Percentiles rank a stretch among this genome's conserved stretches.
Conservation (phyloP, 495 filamentous ascomycete species). For the Trichoderma gamsii region DNA sequence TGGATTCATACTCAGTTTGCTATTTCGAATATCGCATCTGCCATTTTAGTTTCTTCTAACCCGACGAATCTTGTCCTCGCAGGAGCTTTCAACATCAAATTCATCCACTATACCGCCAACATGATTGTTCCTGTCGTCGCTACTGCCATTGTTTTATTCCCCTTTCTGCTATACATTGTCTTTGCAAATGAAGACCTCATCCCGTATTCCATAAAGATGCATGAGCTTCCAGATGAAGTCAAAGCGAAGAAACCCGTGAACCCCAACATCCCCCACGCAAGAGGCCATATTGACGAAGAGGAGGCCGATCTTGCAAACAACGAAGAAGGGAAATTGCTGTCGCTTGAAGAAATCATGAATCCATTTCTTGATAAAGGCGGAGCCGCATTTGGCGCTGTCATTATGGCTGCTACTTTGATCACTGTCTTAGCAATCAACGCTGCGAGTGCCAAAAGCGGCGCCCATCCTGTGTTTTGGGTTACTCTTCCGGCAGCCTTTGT, state of each 20-base stretch:
- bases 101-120: conserved; percentile 61
- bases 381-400: conserved; percentile 51
- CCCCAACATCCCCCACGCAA: conserved; percentile 58
- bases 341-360: conserved; percentile 65
- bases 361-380: conserved; percentile 59
- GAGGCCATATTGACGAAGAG: conserved; percentile 48
- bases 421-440: conserved; percentile 56
- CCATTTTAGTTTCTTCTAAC: conserved; percentile 64
- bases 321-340: conserved; percentile 46
- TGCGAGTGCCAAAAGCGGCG: conserved; percentile 33
- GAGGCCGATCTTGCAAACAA: conserved; percentile 40
- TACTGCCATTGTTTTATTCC: conserved; percentile 57
- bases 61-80: conserved; percentile 67
- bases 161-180: conserved; percentile 57
- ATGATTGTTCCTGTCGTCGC: conserved; percentile 62
- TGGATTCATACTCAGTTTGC: conserved; percentile 68
- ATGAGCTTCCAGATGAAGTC: conserved; percentile 53
- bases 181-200: conserved; percentile 56
- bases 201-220: conserved; percentile 57
- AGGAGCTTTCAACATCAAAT: conserved; percentile 60
- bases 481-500: conserved; percentile 57
- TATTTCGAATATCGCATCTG: conserved; percentile 60
- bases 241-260: conserved; percentile 52
- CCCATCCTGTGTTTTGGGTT: conserved; percentile 53
- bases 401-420: conserved; percentile 57